These are phyloP conservation scores for Metschnikowia baotianmanensis DNA, from an alignment of 805 yeast genomes.

Conservation along the genomic window DNA sequence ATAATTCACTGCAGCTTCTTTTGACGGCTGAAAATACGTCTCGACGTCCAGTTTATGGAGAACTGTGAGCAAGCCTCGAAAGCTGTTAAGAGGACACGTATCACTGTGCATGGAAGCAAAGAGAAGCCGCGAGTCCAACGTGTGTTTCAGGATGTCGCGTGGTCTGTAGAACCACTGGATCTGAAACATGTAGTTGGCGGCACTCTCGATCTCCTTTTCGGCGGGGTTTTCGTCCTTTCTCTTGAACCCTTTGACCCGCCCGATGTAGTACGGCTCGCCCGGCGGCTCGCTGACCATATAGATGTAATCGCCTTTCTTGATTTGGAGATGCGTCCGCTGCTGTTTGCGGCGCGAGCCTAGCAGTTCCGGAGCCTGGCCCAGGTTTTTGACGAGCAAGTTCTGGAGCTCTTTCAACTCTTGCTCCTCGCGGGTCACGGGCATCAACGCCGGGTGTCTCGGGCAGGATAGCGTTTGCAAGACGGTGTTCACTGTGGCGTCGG, in stretches of 20 bases:
- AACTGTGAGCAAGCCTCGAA: constrained; percentile 74
- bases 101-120: constrained; percentile 87
- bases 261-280: constrained; percentile 91
- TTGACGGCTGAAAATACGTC: constrained; percentile 28
- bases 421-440: constrained; percentile 4
- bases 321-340: constrained; percentile 26
- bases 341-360: constrained; percentile 7
- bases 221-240: constrained; percentile 7
- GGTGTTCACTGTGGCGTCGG: constrained; percentile 41
- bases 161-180: constrained; percentile 94
- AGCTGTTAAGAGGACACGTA: constrained; percentile 70
- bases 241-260: constrained; percentile 72
- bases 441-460: constrained; percentile 28
- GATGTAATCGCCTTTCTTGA: constrained; percentile 62
- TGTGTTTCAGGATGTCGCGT: constrained; percentile 68
- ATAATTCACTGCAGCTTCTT: constrained; percentile 9
- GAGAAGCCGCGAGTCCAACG: constrained; percentile 69
- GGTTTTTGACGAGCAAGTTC: constrained; percentile 8
- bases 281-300: constrained; percentile 90
- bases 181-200: constrained; percentile 55
- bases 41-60: constrained; percentile 65
- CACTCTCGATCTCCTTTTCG: constrained; percentile 22
- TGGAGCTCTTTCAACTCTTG: constrained; percentile 12
- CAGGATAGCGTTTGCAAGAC: constrained; percentile 37
- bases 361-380: constrained; percentile 11